Percentiles rank a stretch among this genome's conserved stretches.
phyloP scores from a whole-genome alignment of 2,329 filamentous ascomycete species.

The Harringtonia aguacate region DNA sequence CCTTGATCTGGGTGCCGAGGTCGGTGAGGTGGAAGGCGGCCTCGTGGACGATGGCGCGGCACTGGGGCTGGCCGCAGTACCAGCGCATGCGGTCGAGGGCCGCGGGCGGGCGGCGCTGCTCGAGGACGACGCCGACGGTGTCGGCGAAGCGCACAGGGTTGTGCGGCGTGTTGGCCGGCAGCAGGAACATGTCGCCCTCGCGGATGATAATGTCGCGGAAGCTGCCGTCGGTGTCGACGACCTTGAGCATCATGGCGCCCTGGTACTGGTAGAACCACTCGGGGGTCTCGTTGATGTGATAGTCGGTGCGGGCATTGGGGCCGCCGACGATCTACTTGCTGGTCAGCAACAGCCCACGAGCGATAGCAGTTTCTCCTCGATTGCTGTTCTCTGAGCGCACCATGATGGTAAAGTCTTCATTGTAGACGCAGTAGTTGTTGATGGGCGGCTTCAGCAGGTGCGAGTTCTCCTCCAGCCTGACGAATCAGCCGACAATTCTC shows the following conservation, averaged over 20 bases:
- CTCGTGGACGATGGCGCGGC: slow-evolving; percentile 69
- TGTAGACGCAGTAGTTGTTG: slow-evolving; percentile 97
- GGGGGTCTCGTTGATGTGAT: slow-evolving; percentile 92
- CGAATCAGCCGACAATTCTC: too few species aligned
- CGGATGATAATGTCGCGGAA: slow-evolving; percentile 83
- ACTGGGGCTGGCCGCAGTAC: slow-evolving; percentile 57
- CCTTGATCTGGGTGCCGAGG: slow-evolving; percentile 89
- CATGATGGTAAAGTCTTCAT: slow-evolving; percentile 75
- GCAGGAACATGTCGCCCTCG: slow-evolving; percentile 87
- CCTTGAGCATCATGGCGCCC: slow-evolving; percentile 87
- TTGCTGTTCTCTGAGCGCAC: too few species aligned
- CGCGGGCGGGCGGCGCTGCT: slow-evolving; percentile 64
- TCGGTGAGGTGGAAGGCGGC: slow-evolving; percentile 80
- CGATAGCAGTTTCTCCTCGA: too few species aligned
- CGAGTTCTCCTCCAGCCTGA: slow-evolving; percentile 80
- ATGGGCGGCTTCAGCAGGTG: slow-evolving; percentile 89
- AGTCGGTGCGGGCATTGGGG: slow-evolving; percentile 91
- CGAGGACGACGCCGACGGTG: slow-evolving; percentile 88
- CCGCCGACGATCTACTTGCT: slow-evolving; percentile 60
- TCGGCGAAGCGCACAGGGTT: slow-evolving; percentile 89
- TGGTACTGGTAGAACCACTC: slow-evolving; percentile 98
- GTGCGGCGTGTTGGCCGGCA: slow-evolving; percentile 90
- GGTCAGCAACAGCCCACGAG: not conserved
- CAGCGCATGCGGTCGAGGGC: slow-evolving; percentile 67
- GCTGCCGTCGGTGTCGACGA: slow-evolving; percentile 54